phyloP scores from a whole-genome alignment of 2,329 filamentous ascomycete species.

The Trematosphaeria pertusa region DNA sequence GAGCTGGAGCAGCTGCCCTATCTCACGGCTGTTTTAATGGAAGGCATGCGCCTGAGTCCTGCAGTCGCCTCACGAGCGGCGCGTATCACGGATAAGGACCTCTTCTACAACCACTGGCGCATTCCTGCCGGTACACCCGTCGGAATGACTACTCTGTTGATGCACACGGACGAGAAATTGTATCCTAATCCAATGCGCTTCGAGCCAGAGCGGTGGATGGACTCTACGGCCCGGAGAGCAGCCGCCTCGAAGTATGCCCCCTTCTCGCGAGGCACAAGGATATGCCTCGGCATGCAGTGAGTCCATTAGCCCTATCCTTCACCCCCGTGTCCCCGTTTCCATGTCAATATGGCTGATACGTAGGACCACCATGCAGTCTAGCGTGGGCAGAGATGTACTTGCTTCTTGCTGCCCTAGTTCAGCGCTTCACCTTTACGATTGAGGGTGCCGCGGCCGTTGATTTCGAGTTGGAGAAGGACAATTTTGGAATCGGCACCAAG shows the following conservation, averaged over 20 bases:
- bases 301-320: not conserved
- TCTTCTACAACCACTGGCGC: constrained; percentile 15
- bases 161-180: constrained; percentile 33
- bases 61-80: constrained; percentile 29
- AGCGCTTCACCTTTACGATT: constrained; percentile 9
- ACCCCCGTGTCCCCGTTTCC: not conserved
- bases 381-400: constrained; percentile 19
- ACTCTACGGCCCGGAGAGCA: not conserved
- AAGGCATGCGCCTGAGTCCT: constrained; percentile 34
- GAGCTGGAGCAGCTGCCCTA: constrained; percentile 22
- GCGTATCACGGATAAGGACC: constrained; percentile 24
- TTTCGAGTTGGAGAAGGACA: constrained; percentile 15
- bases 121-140: constrained; percentile 37
- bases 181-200: constrained; percentile 29
- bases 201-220: constrained; percentile 37
- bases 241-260: constrained; percentile 11
- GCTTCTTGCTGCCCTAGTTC: constrained; percentile 11
- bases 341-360: not conserved
- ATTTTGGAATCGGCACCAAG: constrained; percentile 17
- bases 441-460: constrained; percentile 8
- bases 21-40: no score
- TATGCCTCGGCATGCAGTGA: constrained; percentile 18
- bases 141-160: constrained; percentile 37
- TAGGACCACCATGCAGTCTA: constrained; percentile 11
- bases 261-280: constrained; percentile 16